Evolutionary conservation across 2,329 filamentous ascomycete genomes (phyloP).

Genomic region (Cadophora luteo-olivacea): DNA sequence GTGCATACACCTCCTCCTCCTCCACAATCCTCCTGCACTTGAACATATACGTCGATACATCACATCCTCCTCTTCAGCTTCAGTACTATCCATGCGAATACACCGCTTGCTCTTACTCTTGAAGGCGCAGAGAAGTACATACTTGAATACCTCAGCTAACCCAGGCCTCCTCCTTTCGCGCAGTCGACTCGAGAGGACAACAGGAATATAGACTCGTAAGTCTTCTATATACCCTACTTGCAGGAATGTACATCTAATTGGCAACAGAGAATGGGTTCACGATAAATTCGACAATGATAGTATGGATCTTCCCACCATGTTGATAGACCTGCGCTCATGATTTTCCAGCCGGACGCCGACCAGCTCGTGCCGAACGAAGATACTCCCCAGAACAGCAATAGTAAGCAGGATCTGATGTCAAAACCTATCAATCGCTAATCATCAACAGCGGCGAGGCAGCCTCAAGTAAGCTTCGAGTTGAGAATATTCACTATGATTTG

Average conservation of each 20-base stretch:
- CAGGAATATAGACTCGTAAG: slow-evolving; percentile 74
- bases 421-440: slow-evolving; percentile 24
- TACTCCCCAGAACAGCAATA: slow-evolving; percentile 41
- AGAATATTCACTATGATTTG: slow-evolving; percentile 92
- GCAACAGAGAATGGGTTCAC: slow-evolving; percentile 85
- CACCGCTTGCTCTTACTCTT: slow-evolving; percentile 42
- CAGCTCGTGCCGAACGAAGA: slow-evolving; percentile 41
- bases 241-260: slow-evolving; percentile 26
- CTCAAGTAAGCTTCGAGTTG: slow-evolving; percentile 78
- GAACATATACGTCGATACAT: slow-evolving; percentile 42
- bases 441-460: slow-evolving; percentile 54
- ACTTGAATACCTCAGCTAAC: slow-evolving; percentile 55
- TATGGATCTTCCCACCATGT: slow-evolving; percentile 38
- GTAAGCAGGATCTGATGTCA: slow-evolving; percentile 30
- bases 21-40: slow-evolving; percentile 45
- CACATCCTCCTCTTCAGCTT: slow-evolving; percentile 45
- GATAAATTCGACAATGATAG: slow-evolving; percentile 84
- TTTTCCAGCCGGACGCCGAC: slow-evolving; percentile 39
- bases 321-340: slow-evolving; percentile 33
- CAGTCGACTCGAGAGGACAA: slow-evolving; percentile 68
- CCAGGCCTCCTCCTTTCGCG: slow-evolving; percentile 50
- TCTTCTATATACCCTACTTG: too few relatives aligned
- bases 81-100: slow-evolving; percentile 28
- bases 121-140: slow-evolving; percentile 46
- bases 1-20: slow-evolving; percentile 46